Percentiles rank a stretch among this genome's conserved stretches.
Conservation (phyloP, 2,329 filamentous ascomycete species). For the Colletotrichum horii region DNA sequence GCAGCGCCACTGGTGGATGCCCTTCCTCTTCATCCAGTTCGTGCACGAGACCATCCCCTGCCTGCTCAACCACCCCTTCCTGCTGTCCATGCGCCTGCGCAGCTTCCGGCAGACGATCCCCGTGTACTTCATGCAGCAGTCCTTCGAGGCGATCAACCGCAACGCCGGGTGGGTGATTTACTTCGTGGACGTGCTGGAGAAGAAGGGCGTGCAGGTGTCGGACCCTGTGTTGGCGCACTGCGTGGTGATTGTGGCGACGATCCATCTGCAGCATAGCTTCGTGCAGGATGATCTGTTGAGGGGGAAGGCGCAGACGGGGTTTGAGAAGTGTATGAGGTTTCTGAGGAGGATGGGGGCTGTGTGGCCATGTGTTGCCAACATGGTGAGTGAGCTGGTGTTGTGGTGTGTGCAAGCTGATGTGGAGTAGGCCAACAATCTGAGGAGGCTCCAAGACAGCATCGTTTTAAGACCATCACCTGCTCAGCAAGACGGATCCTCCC, state of each 20-base stretch:
- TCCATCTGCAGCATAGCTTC: slow-evolving; percentile 59
- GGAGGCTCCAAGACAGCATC: slow-evolving; percentile 37
- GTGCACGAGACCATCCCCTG: slow-evolving; percentile 58
- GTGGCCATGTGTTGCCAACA: slow-evolving; percentile 28
- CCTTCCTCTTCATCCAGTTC: slow-evolving; percentile 57
- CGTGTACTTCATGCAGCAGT: slow-evolving; percentile 59
- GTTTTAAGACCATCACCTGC: neutral
- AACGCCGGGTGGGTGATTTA: slow-evolving; percentile 60
- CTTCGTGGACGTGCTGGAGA: slow-evolving; percentile 52
- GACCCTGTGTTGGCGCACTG: slow-evolving; percentile 43
- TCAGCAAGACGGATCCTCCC: neutral
- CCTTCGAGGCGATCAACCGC: slow-evolving; percentile 53
- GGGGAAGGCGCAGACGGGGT: slow-evolving; percentile 28
- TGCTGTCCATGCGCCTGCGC: slow-evolving; percentile 56
- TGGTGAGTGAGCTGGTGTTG: slow-evolving; percentile 21
- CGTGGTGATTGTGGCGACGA: slow-evolving; percentile 57
- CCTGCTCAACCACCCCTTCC: slow-evolving; percentile 58
- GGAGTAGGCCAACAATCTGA: slow-evolving; percentile 28
- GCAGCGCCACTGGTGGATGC: slow-evolving; percentile 56
- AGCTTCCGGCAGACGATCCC: slow-evolving; percentile 57
- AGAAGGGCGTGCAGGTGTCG: slow-evolving; percentile 44
- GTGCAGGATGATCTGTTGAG: slow-evolving; percentile 31
- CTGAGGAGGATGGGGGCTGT: slow-evolving; percentile 26
- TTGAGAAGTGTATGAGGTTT: slow-evolving; percentile 32
- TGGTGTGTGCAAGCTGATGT: neutral